These are phyloP conservation scores for Ustilago loliicola DNA, from an alignment of 1,284 basidiomycete species.

Conservation along the genomic window DNA sequence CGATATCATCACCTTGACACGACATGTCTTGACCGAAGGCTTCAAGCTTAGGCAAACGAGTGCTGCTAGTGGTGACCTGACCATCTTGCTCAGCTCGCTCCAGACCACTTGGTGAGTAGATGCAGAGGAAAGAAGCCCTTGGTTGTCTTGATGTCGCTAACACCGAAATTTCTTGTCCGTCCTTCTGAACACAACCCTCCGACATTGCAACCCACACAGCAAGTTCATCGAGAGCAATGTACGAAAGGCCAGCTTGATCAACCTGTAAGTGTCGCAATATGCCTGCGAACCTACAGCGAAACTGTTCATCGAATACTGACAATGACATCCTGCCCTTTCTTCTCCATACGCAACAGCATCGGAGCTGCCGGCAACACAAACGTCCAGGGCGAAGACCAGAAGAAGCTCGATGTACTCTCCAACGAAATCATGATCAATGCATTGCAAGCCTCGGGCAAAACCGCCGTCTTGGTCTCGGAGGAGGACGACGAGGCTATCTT, in stretches of 20 bases:
- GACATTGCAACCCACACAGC: constrained; percentile 28
- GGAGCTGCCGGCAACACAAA: constrained; percentile 96
- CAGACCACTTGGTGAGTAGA: constrained; percentile 77
- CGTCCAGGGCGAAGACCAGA: constrained; percentile 98
- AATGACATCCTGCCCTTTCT: background rate
- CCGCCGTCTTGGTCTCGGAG: constrained; percentile 95
- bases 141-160: no score
- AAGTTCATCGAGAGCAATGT: constrained; percentile 98
- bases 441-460: constrained; percentile 91
- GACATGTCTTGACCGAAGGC: constrained; percentile 68
- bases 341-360: constrained; percentile 75
- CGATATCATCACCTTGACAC: constrained; percentile 69
- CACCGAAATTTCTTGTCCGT: background rate
- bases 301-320: constrained; percentile 2
- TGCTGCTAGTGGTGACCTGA: constrained; percentile 81
- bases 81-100: constrained; percentile 92
- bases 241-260: constrained; percentile 95
- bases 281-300: background rate
- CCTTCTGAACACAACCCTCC: background rate
- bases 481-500: constrained; percentile 93
- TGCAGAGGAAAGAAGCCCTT: background rate
- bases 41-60: constrained; percentile 47
- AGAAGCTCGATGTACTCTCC: constrained; percentile 96
- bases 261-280: constrained; percentile 79
- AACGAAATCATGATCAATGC: constrained; percentile 99